A percentile compares a stretch with the other conserved stretches of the same genome.
Conservation (phyloP, 768 basidiomycete genomes). For the Lentinula guzmanii region DNA sequence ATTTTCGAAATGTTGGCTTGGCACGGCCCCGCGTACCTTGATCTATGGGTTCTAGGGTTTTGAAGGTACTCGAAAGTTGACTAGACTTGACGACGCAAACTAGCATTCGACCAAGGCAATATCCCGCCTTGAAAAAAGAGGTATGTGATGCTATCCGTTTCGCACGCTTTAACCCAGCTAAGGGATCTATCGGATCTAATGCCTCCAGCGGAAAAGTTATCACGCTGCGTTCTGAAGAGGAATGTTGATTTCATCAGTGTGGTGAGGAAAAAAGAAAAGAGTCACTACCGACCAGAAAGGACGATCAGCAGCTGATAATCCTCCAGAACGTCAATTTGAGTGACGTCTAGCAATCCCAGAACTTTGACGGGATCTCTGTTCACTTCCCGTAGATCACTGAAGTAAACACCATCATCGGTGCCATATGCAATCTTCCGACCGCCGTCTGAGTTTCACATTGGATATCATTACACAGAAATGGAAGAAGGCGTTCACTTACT, state of each 20-base stretch:
- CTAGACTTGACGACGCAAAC: conserved; percentile 97
- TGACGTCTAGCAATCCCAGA: conserved; percentile 80
- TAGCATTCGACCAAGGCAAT: conserved; percentile 84
- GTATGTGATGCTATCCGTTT: conserved; percentile 96
- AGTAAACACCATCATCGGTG: conserved; percentile 96
- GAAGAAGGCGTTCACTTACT: conserved; percentile 52
- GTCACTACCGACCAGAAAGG: conserved; percentile 70
- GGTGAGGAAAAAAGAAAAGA: neutral
- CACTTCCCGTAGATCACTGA: conserved; percentile 77
- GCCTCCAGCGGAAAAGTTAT: conserved; percentile 95
- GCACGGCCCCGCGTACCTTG: conserved; percentile 71
- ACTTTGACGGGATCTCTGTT: conserved; percentile 86
- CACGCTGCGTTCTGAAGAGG: conserved; percentile 77
- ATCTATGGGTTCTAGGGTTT: conserved; percentile 94
- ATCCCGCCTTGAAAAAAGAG: conserved; percentile 95
- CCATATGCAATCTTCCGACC: conserved; percentile 90
- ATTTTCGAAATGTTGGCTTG: conserved; percentile 91
- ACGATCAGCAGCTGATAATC: conserved; percentile 94
- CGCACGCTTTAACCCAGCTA: conserved; percentile 86
- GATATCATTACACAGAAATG: conserved; percentile 6
- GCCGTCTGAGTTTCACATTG: conserved; percentile 43
- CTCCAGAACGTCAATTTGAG: conserved; percentile 94
- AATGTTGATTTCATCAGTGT: neutral
- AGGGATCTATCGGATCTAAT: conserved; percentile 83
- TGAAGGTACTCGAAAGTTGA: conserved; percentile 94